Conservation (phyloP, 2,329 filamentous ascomycete genomes). For the Sporothrix brunneoviolacea region DNA sequence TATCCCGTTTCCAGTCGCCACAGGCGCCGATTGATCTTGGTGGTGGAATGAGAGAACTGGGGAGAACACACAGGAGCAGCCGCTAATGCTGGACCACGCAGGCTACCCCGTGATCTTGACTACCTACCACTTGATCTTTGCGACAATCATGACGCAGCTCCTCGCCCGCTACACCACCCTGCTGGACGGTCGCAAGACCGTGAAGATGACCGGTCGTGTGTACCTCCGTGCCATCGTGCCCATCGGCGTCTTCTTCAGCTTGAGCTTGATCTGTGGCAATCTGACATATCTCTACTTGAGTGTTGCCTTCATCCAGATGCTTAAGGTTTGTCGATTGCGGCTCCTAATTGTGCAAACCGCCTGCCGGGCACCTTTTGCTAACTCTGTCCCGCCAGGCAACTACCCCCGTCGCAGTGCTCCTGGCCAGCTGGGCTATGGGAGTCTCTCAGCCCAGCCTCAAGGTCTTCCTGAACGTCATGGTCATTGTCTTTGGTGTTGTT, state of each 20-base stretch:
- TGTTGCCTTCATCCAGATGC: constrained; percentile 98
- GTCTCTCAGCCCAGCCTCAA: constrained; percentile 77
- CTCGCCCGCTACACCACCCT: constrained; percentile 83
- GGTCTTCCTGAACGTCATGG: constrained; percentile 84
- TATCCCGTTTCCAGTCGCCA: too few relatives aligned
- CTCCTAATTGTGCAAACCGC: not conserved
- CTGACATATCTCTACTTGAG: constrained; percentile 91
- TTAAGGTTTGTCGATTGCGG: constrained; percentile 79
- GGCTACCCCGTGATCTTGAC: constrained; percentile 75
- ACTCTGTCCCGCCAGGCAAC: too few relatives aligned
- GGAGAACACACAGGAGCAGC: not conserved
- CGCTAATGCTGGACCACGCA: constrained; percentile 26
- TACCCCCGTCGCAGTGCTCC: constrained; percentile 84
- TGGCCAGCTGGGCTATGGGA: constrained; percentile 83
- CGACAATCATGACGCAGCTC: constrained; percentile 88
- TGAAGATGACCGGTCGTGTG: constrained; percentile 93
- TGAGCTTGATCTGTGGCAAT: constrained; percentile 95
- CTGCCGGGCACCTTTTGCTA: too few relatives aligned
- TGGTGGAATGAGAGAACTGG: not conserved
- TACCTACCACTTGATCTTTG: constrained; percentile 92
- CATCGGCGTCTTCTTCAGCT: constrained; percentile 90
- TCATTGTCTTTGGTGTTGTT: constrained; percentile 90
- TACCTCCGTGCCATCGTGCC: constrained; percentile 91
- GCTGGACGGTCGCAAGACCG: constrained; percentile 88
- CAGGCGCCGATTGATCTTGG: too few relatives aligned